Evolutionary conservation across 1,284 basidiomycete genomes (phyloP), one percentile per base, ranked within the genome.

Genomic region (Microbotryum saponariae): DNA sequence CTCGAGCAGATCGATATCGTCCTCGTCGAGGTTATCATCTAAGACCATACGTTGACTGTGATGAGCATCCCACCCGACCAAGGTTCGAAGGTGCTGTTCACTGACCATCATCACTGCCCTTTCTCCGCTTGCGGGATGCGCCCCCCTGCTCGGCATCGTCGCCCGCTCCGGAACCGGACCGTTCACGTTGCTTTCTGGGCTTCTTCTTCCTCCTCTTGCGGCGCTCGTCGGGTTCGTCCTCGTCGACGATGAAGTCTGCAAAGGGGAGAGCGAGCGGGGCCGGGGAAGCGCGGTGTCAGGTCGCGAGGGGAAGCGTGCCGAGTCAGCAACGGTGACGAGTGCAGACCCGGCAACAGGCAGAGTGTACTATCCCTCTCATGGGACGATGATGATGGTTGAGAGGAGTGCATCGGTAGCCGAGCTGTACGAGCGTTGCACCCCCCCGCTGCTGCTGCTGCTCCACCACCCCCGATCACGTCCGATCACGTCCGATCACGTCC

Each of bases 1-100:
- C 73, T 90, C 89, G 25, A 98, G 76, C 10, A 98, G 81, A 58
- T 94, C 93, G 58, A 98, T 77, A 73, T 98, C 96, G 72, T 98
- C 96, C 59, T 97, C 94, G 69, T 96, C 92, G 51, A 97, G 78
- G n/a, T 80, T 79, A 37, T 79, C 88, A 62, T 33, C 56, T 23
- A 33, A 27, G 48, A 51, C 25, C 14, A 46, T 59, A 37, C 29
- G 59, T 18, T 21, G 51, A 66, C 60, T 21, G 57, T 29, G 59
- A 56, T 44, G 31, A 51, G 37, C 56, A n/a, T 58, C 58, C 60
- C 21, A 58, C 51, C 42, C 57, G 21, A 52, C 77, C 82, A 73
- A 74, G 85, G 80, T 64, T 64, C 65, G 75, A 85, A 83, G 65
- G 71, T 67, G 59, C 68, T 69, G 37, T 3, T 2, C 6, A 54